A percentile compares a stretch with the other conserved stretches of the same genome.
phyloP scores from a whole-genome alignment of 2,329 filamentous ascomycete genomes.

The Dothiorella sarmentorum region DNA sequence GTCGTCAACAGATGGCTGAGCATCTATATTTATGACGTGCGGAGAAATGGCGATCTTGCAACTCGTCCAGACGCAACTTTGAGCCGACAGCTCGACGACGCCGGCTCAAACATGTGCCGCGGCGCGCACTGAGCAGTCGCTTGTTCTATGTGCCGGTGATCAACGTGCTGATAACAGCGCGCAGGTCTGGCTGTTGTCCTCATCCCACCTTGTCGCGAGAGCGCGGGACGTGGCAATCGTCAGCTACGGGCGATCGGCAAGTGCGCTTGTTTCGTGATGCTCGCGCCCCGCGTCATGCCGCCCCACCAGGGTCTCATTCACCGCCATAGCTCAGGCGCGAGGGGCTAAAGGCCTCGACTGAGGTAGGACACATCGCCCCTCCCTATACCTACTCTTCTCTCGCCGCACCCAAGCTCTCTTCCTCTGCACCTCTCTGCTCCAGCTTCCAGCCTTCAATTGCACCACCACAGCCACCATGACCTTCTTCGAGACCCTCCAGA shows the following conservation, averaged over 20 bases:
- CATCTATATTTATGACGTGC: not conserved
- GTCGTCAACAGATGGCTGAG: not conserved
- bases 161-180: too few species aligned
- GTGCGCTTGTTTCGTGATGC: constrained; percentile 8
- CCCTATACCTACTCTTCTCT: not conserved
- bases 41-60: not conserved
- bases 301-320: constrained; percentile 11
- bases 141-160: not conserved
- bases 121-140: not conserved
- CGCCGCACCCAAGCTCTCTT: not conserved
- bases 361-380: constrained; percentile 8
- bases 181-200: too few species aligned
- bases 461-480: constrained; percentile 43
- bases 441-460: not conserved
- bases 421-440: not conserved
- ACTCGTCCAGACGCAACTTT: not conserved
- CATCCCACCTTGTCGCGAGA: too few species aligned
- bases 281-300: constrained; percentile 10
- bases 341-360: constrained; percentile 2
- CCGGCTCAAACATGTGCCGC: constrained; percentile 13
- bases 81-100: not conserved
- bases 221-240: too few species aligned
- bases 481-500: constrained; percentile 81
- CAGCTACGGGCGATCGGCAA: not conserved
- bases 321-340: not conserved